A percentile compares a stretch with the other conserved stretches of the same genome.
These are phyloP conservation scores for Lathyrus oleraceus DNA, from an alignment of 306 rosid species.

Conservation along the genomic window DNA sequence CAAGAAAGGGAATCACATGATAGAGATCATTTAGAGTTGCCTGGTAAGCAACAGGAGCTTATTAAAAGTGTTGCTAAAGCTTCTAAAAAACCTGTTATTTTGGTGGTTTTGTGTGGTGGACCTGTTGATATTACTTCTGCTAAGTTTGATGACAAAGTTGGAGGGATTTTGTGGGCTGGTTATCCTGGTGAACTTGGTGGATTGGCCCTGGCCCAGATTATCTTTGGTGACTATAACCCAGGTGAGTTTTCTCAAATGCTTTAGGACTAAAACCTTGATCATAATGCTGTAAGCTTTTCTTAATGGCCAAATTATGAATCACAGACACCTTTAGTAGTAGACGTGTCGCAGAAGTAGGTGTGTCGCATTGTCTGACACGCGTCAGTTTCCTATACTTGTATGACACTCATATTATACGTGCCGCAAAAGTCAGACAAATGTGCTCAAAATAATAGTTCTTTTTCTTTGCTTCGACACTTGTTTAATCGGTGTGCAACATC, in stretches of 20 bases:
- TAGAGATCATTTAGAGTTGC: constrained; percentile 56
- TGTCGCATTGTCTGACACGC: too few relatives aligned
- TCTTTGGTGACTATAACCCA: constrained; percentile 93
- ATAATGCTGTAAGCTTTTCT: too few relatives aligned
- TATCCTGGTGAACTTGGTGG: constrained; percentile 94
- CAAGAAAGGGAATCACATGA: constrained; percentile 74
- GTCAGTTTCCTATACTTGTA: too few relatives aligned
- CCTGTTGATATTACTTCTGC: constrained; percentile 76
- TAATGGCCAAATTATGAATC: too few relatives aligned
- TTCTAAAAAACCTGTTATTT: constrained; percentile 64
- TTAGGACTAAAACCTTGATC: neutral
- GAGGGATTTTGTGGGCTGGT: constrained; percentile 94
- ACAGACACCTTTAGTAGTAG: too few relatives aligned
- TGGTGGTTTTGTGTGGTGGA: constrained; percentile 80
- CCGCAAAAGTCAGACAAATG: too few relatives aligned
- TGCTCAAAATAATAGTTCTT: too few relatives aligned
- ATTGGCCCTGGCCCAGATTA: constrained; percentile 68
- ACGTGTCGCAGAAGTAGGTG: too few relatives aligned
- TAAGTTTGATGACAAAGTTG: constrained; percentile 56
- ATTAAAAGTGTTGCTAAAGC: constrained; percentile 63
- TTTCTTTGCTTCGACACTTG: too few relatives aligned
- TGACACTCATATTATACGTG: too few relatives aligned
- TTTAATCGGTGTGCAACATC: too few relatives aligned
- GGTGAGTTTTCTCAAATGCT: constrained; percentile 43
- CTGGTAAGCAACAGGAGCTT: constrained; percentile 70